Base-by-base conservation (phyloP, 441 rosid species). In the Adansonia gregorii region DNA sequence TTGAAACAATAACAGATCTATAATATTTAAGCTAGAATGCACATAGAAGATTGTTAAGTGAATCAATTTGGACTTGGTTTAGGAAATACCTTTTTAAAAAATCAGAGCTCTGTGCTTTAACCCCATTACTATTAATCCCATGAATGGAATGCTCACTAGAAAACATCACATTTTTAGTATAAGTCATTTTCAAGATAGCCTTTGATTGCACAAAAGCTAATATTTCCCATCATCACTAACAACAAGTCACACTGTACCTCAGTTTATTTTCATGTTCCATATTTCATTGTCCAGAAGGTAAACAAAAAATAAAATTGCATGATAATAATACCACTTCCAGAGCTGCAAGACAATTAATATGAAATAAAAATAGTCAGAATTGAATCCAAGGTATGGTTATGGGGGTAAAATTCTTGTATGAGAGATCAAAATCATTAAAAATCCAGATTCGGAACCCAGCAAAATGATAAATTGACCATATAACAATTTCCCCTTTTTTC, bases 101-200 rank as follows among this genome's bases (percentile, higher is more conserved):
- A 79, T 84, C 88, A 73, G 81, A 80, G 56, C 74, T 78, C 64
- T 80, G 88, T 84, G 82, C 66, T 75, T 76, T 79, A 79, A 70
- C 58, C 24, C 83, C 86, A 71, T 81, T 76, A 69, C 76, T 75
- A 22, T 78, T 76, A 80, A 69, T 75, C 79, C 77, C 83, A 82
- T 59, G 82, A 76, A 79, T 79, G 20, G 87, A 81, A 74, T 77
- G 83, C 73, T 68, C 79, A 74, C 77, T 79, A 65, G 88, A 86
- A 84, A 85, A 84, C 90, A 89, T 87, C 73, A 74, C 52, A 82
- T 82, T 76, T 81, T 74, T 61, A 46, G 76, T 77, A 72, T 65
- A 76, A 43, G 46, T 60, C 66, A 79, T 75, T 80, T 76, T 79
- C 78, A 78, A 82, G 41, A 74, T 65, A 80, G 49, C 54, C 76